Evolutionary conservation across 116 monocot genomes (phyloP), one percentile per base, ranked within the genome.

Genomic region (Trichopus zeylanicus): DNA sequence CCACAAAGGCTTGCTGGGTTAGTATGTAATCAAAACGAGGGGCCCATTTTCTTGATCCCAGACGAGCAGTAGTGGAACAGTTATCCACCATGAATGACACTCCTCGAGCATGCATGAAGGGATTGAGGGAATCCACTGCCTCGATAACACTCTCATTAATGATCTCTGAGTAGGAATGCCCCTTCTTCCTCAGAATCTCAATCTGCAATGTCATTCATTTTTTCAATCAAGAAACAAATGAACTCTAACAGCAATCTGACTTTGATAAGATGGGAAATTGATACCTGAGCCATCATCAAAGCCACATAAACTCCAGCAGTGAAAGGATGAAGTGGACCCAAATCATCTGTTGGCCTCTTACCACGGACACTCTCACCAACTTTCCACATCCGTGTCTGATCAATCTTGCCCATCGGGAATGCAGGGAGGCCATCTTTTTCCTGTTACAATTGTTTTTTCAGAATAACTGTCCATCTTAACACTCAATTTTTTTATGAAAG

Each of bases 401-500:
- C 98, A 30, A 98, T 98, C 13, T 87, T 98, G 30, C 98, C 98
- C 91, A 98, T 88, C 2, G 98, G 98, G 68, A 98, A 98, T 51
- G 98, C 91, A 32, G 91, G 91, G 10, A 98, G 70, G 2, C 98
- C 98, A 34, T 98, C 91, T 57, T 98, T 88, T 75, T 97, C 91
- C 84, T 97, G 75, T 37, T 24, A 72, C 6, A 15, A 32, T 39
- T 15, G 49, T 42, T 42, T 42, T n/a, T n/a, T n/a, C n/a, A n/a
- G n/a, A n/a, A n/a, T n/a, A n/a, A n/a, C n/a, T n/a, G n/a, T n/a
- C n/a, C n/a, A n/a, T n/a, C n/a, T n/a, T n/a, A n/a, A n/a, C n/a
- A n/a, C n/a, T n/a, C n/a, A n/a, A n/a, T n/a, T n/a, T n/a, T n/a
- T n/a, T n/a, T n/a, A n/a, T n/a, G n/a, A n/a, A n/a, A n/a, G n/a